Base-by-base conservation (phyloP, 352 stramenopile genomes). In the Poterioochromonas sp. region DNA sequence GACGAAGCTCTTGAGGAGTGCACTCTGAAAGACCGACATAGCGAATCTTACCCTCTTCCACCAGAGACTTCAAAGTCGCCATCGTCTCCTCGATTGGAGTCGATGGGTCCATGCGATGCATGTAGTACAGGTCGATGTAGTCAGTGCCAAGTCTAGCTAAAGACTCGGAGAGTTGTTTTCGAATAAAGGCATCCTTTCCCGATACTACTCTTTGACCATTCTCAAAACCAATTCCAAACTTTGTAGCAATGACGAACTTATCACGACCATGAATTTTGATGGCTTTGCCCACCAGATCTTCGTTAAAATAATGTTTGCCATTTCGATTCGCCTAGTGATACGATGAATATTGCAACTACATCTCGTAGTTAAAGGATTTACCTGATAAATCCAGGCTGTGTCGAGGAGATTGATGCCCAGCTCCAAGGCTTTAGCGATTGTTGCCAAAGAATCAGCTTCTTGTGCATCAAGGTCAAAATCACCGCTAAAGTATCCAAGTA, bases 41-140 rank as follows among this genome's bases (percentile, higher is more conserved):
- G 39, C 79, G 79, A 73, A 83, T 80, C 53, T 76, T 83, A 44
- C 80, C 77, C 64, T 79, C 73, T 15, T 81, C 53, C 1, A 83
- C 60, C 15, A 83, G 58, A 12, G 60, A 47, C 54, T 83, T 83
- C 47, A 83, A 64, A 12, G n/a, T 53, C 3, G n/a, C 29, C 20
- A 70, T 70, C 3, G 73, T 70, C 5, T 78, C 58, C 80, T 90
- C 86, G 35, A 90, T 90, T 0, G 87, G 86, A 32, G 84, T 89
- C 34, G 44, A 63, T 1, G 85, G 84, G 79, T 91, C 87, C 1
- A 85, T 79, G 40, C 87, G 86, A 81, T 91, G 87, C 78, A 85
- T 88, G 68, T 89, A 91, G 41, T 90, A 83, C 20, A 91, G 69
- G 63, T 90, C 87, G 0, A 91, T 85, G 68, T 88, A 89, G 54